Base-by-base conservation (phyloP, 345 rosid species). In the Acer negundo region DNA sequence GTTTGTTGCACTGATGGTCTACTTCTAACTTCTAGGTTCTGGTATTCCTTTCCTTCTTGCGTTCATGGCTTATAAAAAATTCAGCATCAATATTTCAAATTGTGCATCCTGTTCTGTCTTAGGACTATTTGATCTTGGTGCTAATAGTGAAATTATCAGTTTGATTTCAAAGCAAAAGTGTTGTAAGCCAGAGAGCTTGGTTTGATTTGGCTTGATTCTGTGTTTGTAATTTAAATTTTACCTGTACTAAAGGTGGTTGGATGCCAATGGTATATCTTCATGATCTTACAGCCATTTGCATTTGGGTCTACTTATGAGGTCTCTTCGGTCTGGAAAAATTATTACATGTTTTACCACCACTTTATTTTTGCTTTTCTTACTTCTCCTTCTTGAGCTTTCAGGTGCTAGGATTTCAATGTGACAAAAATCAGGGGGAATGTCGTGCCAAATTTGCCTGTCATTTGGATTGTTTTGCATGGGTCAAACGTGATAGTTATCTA, bases 401-500 rank as follows among this genome's bases (percentile, higher is more conserved):
- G 98, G 99, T 92, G 83, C 80, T 95, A 62, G 99, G 99, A 51
- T 93, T 95, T 81, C 93, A 88, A 74, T 93, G 97, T 55, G 93
- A 95, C 85, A 85, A 88, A 67, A 95, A 83, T 79, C 98, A 93
- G 82, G 99, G 99, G 73, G 98, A 95, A 84, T 95, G 99, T 78
- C 98, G 90, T 82, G 87, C 97, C 79, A 93, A 89, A 84, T 93
- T 93, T 82, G 87, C 93, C 72, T 95, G 99, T 82, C 99, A 95
- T 87, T 85, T 95, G 84, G 99, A 95, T 86, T 95, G 98, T 87
- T 92, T 91, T 86, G 99, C 99, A 79, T 95, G 99, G 99, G 99
- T 95, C 81, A 95, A 93, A 84, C 98, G 99, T 84, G 99, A 95
- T 73, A 95, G 99, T 84, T 95, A 95, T 89, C 97, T 95, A 47